Evolutionary conservation across 768 basidiomycete genomes (phyloP), one percentile per base, ranked within the genome.

Genomic region (Suillus decipiens): DNA sequence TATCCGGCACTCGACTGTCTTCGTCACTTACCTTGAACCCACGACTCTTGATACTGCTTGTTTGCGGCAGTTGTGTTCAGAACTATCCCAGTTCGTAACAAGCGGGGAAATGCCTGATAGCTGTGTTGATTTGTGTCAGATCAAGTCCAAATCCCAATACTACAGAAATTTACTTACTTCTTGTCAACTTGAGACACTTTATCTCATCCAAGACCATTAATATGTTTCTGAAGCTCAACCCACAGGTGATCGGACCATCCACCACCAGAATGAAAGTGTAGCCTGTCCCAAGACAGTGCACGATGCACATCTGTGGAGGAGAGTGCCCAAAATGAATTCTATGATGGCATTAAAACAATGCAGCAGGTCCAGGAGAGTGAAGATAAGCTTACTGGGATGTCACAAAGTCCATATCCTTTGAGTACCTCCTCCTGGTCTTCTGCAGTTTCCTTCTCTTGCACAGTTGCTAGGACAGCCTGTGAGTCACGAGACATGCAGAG

Each of bases 261-360:
- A 10, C 45, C n/a, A 2, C 45, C 11, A 2, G 72, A 54, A 61
- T 78, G 70, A 33, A 68, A 67, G 69, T 83, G 82, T 15, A 82
- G 73, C 1, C 70, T 68, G 66, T 83, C 80, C 62, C 72, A 80
- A 3, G 75, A 76, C 1, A 75, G 28, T 37, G 77, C 74, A 19
- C 51, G 37, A 63, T 77, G 66, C 12, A 76, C 72, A 65, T 81
- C 78, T 9, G 75, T 76, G 59, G 72, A 60, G 22, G 51, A 57
- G 9, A 82, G 50, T 1, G 34, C 53, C 76, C 76, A 79, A 63
- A 81, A 82, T 19, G 72, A 72, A 70, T 79, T 55, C n/a, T 54
- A 57, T 10, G 34, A 55, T 1, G 15, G 61, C 3, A 62, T 48
- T 33, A 22, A 17, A 61, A 19, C 39, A 45, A n/a, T 45, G 43